phyloP scores from a whole-genome alignment of 2,329 filamentous ascomycete genomes.

The Escovopsis sp. region DNA sequence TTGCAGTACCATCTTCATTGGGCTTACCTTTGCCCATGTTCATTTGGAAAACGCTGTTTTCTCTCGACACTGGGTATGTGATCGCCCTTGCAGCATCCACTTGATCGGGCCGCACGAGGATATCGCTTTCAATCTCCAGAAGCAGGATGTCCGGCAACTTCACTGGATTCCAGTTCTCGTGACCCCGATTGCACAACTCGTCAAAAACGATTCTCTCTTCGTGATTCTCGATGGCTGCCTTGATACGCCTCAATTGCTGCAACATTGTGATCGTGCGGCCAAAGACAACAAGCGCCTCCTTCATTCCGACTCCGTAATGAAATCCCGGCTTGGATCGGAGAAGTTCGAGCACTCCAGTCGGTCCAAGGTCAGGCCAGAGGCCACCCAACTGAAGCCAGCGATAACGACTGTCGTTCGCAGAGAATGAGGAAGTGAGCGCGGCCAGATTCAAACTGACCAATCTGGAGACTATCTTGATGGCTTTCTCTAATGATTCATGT shows the following conservation, averaged over 20 bases:
- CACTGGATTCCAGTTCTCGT: conserved; percentile 41
- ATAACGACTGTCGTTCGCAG: background rate
- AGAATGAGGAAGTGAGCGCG: background rate
- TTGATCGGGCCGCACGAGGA: conserved; percentile 48
- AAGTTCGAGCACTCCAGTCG: conserved; percentile 23
- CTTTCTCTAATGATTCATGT: background rate
- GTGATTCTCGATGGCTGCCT: background rate
- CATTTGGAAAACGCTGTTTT: conserved; percentile 49
- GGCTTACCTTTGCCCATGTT: conserved; percentile 47
- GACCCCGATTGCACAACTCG: conserved; percentile 13
- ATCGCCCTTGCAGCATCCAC: conserved; percentile 47
- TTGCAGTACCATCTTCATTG: background rate
- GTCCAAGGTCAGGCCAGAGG: conserved; percentile 28
- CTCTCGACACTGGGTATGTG: conserved; percentile 33
- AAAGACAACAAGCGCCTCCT: conserved; percentile 25
- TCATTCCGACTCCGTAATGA: conserved; percentile 21
- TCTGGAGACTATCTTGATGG: background rate
- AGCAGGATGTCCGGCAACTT: conserved; percentile 48
- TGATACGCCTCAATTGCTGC: conserved; percentile 1
- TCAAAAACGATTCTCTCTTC: background rate
- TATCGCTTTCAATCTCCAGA: conserved; percentile 49
- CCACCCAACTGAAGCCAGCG: conserved; percentile 8
- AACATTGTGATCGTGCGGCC: conserved; percentile 26
- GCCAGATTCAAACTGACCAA: no score
- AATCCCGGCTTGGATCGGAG: conserved; percentile 17